A percentile compares a stretch with the other conserved stretches of the same genome.
Conservation (phyloP, 352 stramenopile species). For the Thraustotheca clavata region DNA sequence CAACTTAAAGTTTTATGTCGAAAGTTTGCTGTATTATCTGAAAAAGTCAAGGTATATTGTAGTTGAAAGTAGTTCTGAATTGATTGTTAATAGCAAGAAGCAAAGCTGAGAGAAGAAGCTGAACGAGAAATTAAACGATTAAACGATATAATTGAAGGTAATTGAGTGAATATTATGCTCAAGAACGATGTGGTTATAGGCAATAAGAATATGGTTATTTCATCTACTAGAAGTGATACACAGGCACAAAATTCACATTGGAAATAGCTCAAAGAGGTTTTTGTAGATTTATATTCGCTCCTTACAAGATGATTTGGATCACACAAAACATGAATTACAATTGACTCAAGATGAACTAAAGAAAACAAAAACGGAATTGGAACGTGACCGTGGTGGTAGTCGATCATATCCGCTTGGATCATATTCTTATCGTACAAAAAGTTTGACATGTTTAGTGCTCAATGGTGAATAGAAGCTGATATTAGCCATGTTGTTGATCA, state of each 20-base stretch:
- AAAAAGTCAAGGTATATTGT: slow-evolving; percentile 69
- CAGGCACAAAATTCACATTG: slow-evolving; percentile 23
- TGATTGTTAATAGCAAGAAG: slow-evolving; percentile 45
- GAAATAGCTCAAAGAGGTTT: background rate
- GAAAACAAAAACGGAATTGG: slow-evolving; percentile 47
- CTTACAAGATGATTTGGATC: background rate
- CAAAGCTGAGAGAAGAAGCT: slow-evolving; percentile 54
- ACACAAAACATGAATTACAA: slow-evolving; percentile 32
- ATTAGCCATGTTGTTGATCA: background rate
- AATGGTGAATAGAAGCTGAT: background rate
- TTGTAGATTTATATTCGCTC: slow-evolving; percentile 11
- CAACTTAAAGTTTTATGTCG: slow-evolving; percentile 74
- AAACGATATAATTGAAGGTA: slow-evolving; percentile 47
- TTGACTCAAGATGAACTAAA: slow-evolving; percentile 56
- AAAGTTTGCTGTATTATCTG: slow-evolving; percentile 71
- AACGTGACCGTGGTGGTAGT: slow-evolving; percentile 48
- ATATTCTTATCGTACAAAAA: background rate
- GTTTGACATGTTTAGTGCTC: background rate
- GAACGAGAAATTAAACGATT: slow-evolving; percentile 65
- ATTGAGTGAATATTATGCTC: background rate
- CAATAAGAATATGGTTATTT: slow-evolving; percentile 34
- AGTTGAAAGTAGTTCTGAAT: background rate
- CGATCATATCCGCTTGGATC: background rate
- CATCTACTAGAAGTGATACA: slow-evolving; percentile 45
- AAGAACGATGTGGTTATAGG: background rate